These are phyloP conservation scores for Ceratocystis huliohia DNA, from an alignment of 2,329 filamentous ascomycete genomes.

Conservation along the genomic window DNA sequence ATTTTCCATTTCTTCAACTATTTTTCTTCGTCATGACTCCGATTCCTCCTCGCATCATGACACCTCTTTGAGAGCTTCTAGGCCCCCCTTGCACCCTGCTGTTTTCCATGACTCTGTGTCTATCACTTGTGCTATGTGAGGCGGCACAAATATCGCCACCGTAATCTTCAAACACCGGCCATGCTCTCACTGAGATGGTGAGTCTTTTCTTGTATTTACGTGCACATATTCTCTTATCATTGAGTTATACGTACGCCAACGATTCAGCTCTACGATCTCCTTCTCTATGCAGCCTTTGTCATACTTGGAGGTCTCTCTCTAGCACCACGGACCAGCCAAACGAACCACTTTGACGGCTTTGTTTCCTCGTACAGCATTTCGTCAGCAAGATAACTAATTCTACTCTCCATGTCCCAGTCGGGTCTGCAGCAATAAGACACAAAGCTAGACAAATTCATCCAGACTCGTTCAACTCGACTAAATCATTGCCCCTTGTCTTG, in stretches of 20 bases:
- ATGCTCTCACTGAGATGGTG: too few relatives aligned
- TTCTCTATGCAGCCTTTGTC: neutral
- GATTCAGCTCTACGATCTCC: neutral
- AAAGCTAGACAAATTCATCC: too few relatives aligned
- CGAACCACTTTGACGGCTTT: neutral
- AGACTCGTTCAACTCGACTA: too few relatives aligned
- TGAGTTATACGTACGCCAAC: neutral
- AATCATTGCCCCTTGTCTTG: too few relatives aligned
- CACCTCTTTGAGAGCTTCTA: conserved; percentile 2
- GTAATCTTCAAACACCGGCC: neutral
- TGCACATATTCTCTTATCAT: neutral
- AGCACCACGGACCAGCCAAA: neutral
- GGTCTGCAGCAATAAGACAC: too few relatives aligned
- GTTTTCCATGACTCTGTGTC: neutral
- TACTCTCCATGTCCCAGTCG: too few relatives aligned
- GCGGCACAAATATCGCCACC: neutral
- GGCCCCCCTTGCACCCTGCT: neutral
- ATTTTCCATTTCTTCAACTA: neutral
- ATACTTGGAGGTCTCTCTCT: neutral
- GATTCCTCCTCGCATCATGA: conserved; percentile 4
- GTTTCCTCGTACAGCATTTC: too few relatives aligned
- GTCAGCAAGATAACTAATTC: too few relatives aligned
- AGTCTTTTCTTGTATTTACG: neutral
- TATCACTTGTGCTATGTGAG: neutral
- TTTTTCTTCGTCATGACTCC: neutral